Evolutionary conservation across 495 filamentous ascomycete species (phyloP), one percentile per base, ranked within the genome.

Genomic region (Massariosphaeria phaeospora): DNA sequence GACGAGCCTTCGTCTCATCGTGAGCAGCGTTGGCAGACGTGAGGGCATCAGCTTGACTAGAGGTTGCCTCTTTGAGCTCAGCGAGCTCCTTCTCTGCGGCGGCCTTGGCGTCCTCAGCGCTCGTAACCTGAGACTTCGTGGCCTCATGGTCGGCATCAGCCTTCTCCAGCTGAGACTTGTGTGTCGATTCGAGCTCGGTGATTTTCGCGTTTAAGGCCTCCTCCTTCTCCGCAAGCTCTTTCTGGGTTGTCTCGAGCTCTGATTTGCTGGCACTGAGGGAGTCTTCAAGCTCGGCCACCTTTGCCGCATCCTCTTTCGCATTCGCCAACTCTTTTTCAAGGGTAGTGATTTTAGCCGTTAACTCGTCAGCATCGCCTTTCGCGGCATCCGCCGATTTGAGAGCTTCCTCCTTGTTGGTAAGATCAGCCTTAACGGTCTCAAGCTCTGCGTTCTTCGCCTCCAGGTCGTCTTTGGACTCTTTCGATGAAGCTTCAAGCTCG

Each of bases 161-260:
- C 23, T 52, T 50, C 23, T 63, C 55, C 1, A 62, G 29, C 1
- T 54, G 41, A 26, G 18, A 25, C 42, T 45, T 6, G 34, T 38
- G 34, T 17, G 34, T 15, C n/a, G 4, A 12, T 17, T 50, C 53
- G 12, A 48, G 45, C 12, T 57, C 46, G 4, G 53, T 5, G 8
- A 44, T 10, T 29, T 52, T 44, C 5, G 20, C 18, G 13, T 20
- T 39, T 10, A 43, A 11, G 4, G 18, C 33, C 4, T 52, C 47
- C 40, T 43, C 40, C 20, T 15, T 12, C 40, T 27, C 7, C 2
- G 29, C 24, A n/a, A 47, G 20, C 45, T 48, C 45, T n/a, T 30
- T 13, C 5, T n/a, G n/a, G n/a, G n/a, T n/a, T n/a, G 2, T 26
- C 26, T 26, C 41, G 3, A 45, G 9, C 21, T 45, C 41, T 2